A percentile compares a stretch with the other conserved stretches of the same genome.
These are phyloP conservation scores for Sarcomyxa edulis DNA, from an alignment of 768 basidiomycete genomes.

Conservation along the genomic window DNA sequence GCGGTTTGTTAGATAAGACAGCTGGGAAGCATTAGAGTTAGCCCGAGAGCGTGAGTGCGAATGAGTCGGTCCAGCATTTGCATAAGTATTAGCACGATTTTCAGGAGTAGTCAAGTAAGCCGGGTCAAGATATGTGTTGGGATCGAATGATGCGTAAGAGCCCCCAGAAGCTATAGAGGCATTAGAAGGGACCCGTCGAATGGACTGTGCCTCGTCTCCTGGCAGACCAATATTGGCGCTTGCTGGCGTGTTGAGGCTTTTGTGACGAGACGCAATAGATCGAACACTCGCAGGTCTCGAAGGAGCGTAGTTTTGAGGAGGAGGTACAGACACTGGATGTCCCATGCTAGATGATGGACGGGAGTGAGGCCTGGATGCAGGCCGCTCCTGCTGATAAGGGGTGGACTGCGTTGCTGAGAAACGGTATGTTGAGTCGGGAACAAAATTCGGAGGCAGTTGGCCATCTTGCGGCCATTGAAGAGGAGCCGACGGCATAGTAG, in stretches of 20 bases:
- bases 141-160: constrained; percentile 23
- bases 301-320: not conserved
- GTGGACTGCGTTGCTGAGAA: too few species aligned
- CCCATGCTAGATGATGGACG: constrained; percentile 12
- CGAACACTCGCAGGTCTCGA: not conserved
- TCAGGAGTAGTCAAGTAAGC: too few species aligned
- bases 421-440: too few species aligned
- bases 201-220: not conserved
- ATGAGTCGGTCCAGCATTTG: too few species aligned
- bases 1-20: too few species aligned
- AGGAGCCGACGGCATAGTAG: not conserved
- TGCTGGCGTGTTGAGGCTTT: not conserved
- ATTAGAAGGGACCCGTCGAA: constrained; percentile 19
- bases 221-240: not conserved
- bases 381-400: constrained; percentile 24
- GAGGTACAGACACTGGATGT: not conserved
- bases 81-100: too few species aligned
- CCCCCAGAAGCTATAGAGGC: constrained; percentile 23
- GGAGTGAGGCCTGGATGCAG: constrained; percentile 20
- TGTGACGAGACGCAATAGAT: not conserved
- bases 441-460: not conserved
- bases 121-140: constrained; percentile 26
- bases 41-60: too few species aligned
- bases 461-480: constrained; percentile 6
- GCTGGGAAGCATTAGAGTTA: too few species aligned